A percentile compares a stretch with the other conserved stretches of the same genome.
phyloP scores from a whole-genome alignment of 2,329 filamentous ascomycete genomes.

The Pseudopithomyces maydicus region DNA sequence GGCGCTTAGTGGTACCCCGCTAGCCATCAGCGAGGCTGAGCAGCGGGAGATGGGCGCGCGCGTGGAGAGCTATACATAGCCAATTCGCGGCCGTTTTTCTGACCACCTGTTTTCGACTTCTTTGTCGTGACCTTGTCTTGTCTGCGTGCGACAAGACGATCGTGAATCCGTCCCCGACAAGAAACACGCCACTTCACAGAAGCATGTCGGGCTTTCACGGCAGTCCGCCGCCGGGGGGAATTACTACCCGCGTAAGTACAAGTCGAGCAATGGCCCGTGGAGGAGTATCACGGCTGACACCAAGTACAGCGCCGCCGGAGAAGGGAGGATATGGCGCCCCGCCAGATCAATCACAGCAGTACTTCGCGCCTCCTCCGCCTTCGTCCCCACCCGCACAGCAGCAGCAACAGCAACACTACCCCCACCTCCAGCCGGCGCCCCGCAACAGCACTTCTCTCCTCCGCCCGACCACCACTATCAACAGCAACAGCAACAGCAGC shows the following conservation, averaged over 20 bases:
- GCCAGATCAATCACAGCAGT: slow-evolving; percentile 37
- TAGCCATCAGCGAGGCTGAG: slow-evolving; percentile 4
- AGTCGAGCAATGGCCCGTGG: not conserved
- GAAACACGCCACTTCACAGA: not conserved
- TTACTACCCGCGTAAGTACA: slow-evolving; percentile 41
- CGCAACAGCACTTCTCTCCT: slow-evolving; percentile 38
- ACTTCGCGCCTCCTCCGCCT: slow-evolving; percentile 47
- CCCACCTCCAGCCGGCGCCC: slow-evolving; percentile 33
- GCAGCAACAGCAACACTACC: slow-evolving; percentile 36
- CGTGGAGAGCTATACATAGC: slow-evolving; percentile 4
- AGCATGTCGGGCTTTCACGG: slow-evolving; percentile 38
- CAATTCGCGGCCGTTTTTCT: not conserved
- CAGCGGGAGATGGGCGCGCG: slow-evolving; percentile 1
- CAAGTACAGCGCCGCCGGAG: slow-evolving; percentile 36
- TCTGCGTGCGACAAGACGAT: not conserved
- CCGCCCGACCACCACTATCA: slow-evolving; percentile 35
- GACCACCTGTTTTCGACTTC: not conserved
- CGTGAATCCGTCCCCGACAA: not conserved
- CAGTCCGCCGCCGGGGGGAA: slow-evolving; percentile 42
- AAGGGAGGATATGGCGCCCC: slow-evolving; percentile 33
- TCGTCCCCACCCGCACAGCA: slow-evolving; percentile 33
- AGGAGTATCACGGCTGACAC: slow-evolving; percentile 16
- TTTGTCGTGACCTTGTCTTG: not conserved
- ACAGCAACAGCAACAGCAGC: slow-evolving; percentile 30
- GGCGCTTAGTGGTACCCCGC: slow-evolving; percentile 4